These are phyloP conservation scores for Sarcodon aspratus DNA, from an alignment of 768 basidiomycete species.

Conservation along the genomic window DNA sequence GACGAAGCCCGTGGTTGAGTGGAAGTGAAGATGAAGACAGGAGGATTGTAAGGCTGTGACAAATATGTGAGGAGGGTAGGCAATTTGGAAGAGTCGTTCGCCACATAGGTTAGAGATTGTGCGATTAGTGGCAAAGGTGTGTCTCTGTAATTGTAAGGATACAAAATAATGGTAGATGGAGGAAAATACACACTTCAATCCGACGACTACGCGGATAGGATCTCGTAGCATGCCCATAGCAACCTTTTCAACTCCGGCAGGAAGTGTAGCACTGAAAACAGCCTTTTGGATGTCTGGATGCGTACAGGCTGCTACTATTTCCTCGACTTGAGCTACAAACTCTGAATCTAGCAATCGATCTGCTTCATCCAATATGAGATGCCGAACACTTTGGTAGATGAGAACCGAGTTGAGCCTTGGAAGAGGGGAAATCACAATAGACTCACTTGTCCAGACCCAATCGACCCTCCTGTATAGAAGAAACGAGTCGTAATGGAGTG, in stretches of 20 bases:
- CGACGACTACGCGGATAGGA: conserved; percentile 91
- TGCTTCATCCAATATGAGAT: conserved; percentile 84
- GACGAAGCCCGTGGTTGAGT: conserved; percentile 80
- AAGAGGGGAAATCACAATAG: neutral
- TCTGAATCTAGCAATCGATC: conserved; percentile 85
- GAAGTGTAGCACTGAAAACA: conserved; percentile 92
- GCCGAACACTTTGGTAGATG: conserved; percentile 50
- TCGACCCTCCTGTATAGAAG: conserved; percentile 58
- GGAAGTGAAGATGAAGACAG: conserved; percentile 84
- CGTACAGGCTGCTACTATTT: conserved; percentile 72
- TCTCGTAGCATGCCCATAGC: conserved; percentile 78
- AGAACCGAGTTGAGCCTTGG: conserved; percentile 1
- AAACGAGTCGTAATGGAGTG: conserved; percentile 83
- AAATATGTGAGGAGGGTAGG: conserved; percentile 79
- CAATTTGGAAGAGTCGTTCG: conserved; percentile 89
- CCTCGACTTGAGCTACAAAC: conserved; percentile 82
- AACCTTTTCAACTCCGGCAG: conserved; percentile 76
- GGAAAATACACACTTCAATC: conserved; percentile 67
- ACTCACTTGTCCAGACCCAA: conserved; percentile 67
- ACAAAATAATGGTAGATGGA: neutral
- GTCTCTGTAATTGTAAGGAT: conserved; percentile 43
- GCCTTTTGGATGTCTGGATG: conserved; percentile 67
- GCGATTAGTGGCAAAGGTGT: conserved; percentile 86
- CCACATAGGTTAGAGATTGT: conserved; percentile 85
- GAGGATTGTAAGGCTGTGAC: conserved; percentile 76